These are phyloP conservation scores for Juncus inflexus DNA, from an alignment of 176 grass and related monocot genomes.

Conservation along the genomic window DNA sequence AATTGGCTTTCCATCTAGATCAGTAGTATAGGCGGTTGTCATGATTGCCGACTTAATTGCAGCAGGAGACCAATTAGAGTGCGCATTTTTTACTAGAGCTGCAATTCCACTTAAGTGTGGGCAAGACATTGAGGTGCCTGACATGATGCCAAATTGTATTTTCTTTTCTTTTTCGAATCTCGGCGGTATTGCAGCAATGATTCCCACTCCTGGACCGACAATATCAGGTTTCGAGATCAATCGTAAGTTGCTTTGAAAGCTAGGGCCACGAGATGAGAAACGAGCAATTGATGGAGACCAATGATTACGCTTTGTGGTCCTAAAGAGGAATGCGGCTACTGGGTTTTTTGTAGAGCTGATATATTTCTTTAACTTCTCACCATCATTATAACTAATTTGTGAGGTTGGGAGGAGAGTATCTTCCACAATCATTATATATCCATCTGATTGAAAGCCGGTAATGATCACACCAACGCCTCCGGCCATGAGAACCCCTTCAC, in stretches of 20 bases:
- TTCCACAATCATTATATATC: background rate
- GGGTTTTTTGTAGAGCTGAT: background rate
- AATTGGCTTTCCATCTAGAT: conserved; percentile 42
- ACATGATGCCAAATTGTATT: conserved; percentile 27
- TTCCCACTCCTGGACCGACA: conserved; percentile 36
- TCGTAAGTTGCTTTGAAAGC: background rate
- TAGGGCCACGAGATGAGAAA: conserved; percentile 10
- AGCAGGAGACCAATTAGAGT: conserved; percentile 45
- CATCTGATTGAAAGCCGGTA: background rate
- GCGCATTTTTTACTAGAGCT: conserved; percentile 42
- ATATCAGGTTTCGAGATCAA: conserved; percentile 16
- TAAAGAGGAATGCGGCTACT: background rate
- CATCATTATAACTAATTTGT: background rate
- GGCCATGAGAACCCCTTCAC: conserved; percentile 20
- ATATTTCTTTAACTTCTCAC: background rate
- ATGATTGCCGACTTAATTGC: conserved; percentile 67
- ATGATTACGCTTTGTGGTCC: background rate
- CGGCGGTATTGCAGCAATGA: conserved; percentile 33
- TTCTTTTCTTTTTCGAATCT: background rate
- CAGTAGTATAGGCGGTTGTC: conserved; percentile 36
- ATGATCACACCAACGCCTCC: conserved; percentile 32
- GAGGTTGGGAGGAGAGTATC: background rate
- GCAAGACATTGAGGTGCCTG: conserved; percentile 59
- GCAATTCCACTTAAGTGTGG: conserved; percentile 63
- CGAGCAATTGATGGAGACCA: background rate